phyloP scores from a whole-genome alignment of 2,329 filamentous ascomycete species.

The Aspergillus ochraceoroseus region DNA sequence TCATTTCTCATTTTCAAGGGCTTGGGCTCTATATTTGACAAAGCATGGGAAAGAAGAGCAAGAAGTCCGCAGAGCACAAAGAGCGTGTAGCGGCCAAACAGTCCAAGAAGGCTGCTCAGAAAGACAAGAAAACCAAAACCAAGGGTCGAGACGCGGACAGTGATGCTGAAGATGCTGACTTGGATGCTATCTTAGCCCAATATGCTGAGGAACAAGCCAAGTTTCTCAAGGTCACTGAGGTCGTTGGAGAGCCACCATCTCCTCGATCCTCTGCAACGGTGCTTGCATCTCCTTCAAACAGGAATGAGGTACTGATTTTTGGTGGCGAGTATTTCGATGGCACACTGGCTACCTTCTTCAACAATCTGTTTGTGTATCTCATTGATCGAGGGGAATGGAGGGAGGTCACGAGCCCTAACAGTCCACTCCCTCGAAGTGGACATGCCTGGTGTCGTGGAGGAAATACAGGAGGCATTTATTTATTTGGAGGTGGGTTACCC shows the following conservation, averaged over 20 bases:
- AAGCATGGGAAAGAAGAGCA: conserved; percentile 52
- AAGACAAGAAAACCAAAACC: conserved; percentile 74
- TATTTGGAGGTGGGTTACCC: conserved; percentile 74
- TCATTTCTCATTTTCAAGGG: too few relatives aligned
- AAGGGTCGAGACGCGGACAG: conserved; percentile 67
- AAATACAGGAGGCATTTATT: conserved; percentile 77
- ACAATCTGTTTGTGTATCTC: conserved; percentile 64
- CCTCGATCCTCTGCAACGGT: conserved; percentile 75
- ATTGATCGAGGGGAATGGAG: conserved; percentile 87
- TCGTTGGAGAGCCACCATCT: conserved; percentile 64
- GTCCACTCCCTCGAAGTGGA: conserved; percentile 80
- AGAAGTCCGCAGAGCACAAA: conserved; percentile 54
- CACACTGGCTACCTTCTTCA: conserved; percentile 68
- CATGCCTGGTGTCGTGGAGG: conserved; percentile 92
- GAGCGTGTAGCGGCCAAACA: conserved; percentile 65
- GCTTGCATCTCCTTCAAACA: conserved; percentile 77
- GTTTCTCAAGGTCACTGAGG: conserved; percentile 89
- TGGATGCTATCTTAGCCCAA: conserved; percentile 88
- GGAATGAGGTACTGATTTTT: conserved; percentile 83
- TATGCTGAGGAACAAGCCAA: conserved; percentile 90
- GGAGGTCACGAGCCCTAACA: conserved; percentile 82
- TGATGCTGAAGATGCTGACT: conserved; percentile 85
- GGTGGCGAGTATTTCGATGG: conserved; percentile 97
- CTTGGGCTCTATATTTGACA: background rate
- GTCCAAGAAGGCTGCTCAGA: conserved; percentile 69